A percentile compares a stretch with the other conserved stretches of the same genome.
Evolutionary conservation across 257 asterid genomes (phyloP).

Genomic region (Lavandula angustifolia): DNA sequence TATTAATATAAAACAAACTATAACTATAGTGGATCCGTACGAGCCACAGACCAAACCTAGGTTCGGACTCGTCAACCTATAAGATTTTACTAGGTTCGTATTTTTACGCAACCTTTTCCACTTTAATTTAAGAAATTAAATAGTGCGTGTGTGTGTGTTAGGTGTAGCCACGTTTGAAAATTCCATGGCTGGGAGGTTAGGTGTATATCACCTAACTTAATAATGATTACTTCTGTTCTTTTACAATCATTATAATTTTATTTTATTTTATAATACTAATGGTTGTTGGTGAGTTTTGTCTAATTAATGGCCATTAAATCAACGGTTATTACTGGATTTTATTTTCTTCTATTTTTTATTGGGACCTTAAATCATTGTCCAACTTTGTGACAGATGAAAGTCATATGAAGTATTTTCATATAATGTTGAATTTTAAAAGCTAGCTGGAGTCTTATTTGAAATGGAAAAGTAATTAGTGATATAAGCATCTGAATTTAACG

Average conservation of each 20-base stretch:
- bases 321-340: constrained; percentile 1
- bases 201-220: constrained; percentile 46
- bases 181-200: constrained; percentile 27
- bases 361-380: neutral
- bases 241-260: constrained; percentile 11
- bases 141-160: constrained; percentile 16
- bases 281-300: constrained; percentile 16
- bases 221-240: constrained; percentile 18
- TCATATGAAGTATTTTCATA: no score
- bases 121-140: neutral
- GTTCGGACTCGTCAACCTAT: constrained; percentile 25
- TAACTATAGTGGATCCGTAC: neutral
- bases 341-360: neutral
- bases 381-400: neutral
- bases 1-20: constrained; percentile 1
- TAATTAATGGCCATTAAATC: constrained; percentile 15
- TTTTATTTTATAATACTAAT: constrained; percentile 19
- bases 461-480: constrained; percentile 10
- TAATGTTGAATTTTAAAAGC: no score
- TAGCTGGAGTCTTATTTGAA: no score
- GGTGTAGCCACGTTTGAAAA: constrained; percentile 20
- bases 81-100: constrained; percentile 34
- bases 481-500: neutral
- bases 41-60: constrained; percentile 29
- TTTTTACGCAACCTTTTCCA: neutral